Percentiles rank a stretch among this genome's conserved stretches.
Evolutionary conservation across 106 monocot species (phyloP).

Genomic region (Chionographis japonica): DNA sequence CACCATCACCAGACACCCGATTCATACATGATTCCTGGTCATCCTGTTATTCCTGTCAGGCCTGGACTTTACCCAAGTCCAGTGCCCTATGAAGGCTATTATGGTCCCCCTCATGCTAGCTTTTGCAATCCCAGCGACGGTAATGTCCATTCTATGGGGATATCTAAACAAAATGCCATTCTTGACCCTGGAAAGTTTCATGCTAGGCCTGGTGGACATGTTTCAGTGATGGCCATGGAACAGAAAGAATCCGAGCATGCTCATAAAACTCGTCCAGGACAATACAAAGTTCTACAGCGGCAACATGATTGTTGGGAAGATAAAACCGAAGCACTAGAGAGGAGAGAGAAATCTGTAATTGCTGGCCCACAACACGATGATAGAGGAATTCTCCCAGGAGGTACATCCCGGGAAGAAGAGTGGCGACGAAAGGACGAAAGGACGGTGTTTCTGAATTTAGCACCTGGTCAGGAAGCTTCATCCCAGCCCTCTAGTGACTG

Average conservation of each 20-base stretch:
- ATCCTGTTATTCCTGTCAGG: slow-evolving; percentile 42
- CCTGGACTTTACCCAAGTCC: slow-evolving; percentile 56
- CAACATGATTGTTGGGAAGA: slow-evolving; percentile 38
- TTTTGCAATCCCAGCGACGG: slow-evolving; percentile 24
- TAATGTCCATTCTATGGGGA: slow-evolving; percentile 23
- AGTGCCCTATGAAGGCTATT: slow-evolving; percentile 52
- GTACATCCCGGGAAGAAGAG: not conserved
- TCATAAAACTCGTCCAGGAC: slow-evolving; percentile 30
- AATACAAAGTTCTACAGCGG: slow-evolving; percentile 55
- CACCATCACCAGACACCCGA: slow-evolving; percentile 48
- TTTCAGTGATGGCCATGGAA: slow-evolving; percentile 17
- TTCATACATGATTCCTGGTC: slow-evolving; percentile 33
- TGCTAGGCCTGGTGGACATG: slow-evolving; percentile 17
- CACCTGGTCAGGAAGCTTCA: no score
- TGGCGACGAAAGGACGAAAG: not conserved
- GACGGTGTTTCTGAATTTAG: not conserved
- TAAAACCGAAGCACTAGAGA: slow-evolving; percentile 17
- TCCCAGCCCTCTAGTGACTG: no score
- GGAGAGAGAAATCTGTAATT: slow-evolving; percentile 12
- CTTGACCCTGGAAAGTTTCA: slow-evolving; percentile 23
- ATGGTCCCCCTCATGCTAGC: slow-evolving; percentile 35
- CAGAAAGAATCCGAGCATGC: slow-evolving; percentile 20
- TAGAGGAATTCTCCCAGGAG: not conserved
- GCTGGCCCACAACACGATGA: slow-evolving; percentile 8
- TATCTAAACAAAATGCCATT: slow-evolving; percentile 25